Base-by-base conservation (phyloP, 805 yeast genomes). In the Candida railenensis region DNA sequence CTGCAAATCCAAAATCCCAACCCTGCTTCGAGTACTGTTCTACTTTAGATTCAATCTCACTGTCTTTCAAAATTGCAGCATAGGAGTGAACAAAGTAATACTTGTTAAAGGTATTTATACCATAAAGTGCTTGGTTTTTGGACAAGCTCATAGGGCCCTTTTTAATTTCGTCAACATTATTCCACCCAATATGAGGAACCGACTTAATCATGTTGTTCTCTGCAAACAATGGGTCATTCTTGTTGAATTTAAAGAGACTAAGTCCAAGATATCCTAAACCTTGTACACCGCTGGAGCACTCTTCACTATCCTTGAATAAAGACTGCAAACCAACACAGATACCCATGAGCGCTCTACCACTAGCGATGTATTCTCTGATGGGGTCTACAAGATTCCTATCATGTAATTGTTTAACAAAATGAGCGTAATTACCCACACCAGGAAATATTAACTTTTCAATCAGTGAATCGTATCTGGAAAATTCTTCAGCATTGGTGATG, bases 181-280 rank as follows among this genome's bases (percentile, higher is more conserved):
- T 92, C 99, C 99, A 94, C 16, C 99, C 99, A 52, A 94, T 92
- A 55, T 89, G 91, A 1, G 99, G 99, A 5, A 94, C 99, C 11
- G 96, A 78, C 63, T 94, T 94, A 25, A 67, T 70, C 4, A 73
- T 48, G 12, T 67, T 69, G 15, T 45, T 46, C 9, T 48, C 49
- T 2, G 44, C 37, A 45, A 62, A 67, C 1, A 49, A 37, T 4
- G 68, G 56, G 54, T 83, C 79, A 11, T 61, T 36, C n/a, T 52
- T 53, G 36, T 64, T 51, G 60, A 94, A 94, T 57, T 80, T 84
- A 12, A 67, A 64, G 51, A 95, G 70, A 5, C 54, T 51, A 32
- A 71, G 52, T 7, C 67, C 66, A 37, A 80, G 65, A 28, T 74
- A 74, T 3, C 87, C 67, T 18, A 81, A 66, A 0, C 84, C 82